Conservation (phyloP, 1,284 basidiomycete genomes). For the Boletus smithii region DNA sequence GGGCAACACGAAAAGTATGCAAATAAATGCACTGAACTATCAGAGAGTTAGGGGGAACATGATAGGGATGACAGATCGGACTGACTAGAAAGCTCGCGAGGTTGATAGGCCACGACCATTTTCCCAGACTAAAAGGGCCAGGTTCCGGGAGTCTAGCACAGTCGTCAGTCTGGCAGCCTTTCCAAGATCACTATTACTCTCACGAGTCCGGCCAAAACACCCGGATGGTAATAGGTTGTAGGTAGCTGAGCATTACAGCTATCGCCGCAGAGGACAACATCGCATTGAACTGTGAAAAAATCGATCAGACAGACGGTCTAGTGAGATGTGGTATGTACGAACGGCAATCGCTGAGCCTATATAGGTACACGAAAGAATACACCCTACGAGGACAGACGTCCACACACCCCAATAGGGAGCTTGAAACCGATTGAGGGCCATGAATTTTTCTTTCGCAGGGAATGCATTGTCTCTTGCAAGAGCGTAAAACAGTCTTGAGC, state of each 20-base stretch:
- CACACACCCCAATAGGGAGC: slow-evolving; percentile 57
- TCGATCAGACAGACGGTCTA: neutral
- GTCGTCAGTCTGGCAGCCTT: neutral
- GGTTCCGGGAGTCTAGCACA: slow-evolving; percentile 41
- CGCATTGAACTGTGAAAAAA: slow-evolving; percentile 47
- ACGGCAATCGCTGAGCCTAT: slow-evolving; percentile 56
- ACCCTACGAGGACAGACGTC: slow-evolving; percentile 52
- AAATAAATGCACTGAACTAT: slow-evolving; percentile 54
- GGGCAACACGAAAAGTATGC: slow-evolving; percentile 57
- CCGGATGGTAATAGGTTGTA: slow-evolving; percentile 56
- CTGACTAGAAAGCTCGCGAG: slow-evolving; percentile 45
- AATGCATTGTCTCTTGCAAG: slow-evolving; percentile 54
- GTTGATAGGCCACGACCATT: slow-evolving; percentile 54
- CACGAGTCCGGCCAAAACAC: slow-evolving; percentile 57
- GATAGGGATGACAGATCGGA: slow-evolving; percentile 1
- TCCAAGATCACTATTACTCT: slow-evolving; percentile 5
- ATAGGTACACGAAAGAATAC: slow-evolving; percentile 56
- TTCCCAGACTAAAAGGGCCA: slow-evolving; percentile 54
- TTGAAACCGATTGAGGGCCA: slow-evolving; percentile 51
- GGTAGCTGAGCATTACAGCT: slow-evolving; percentile 57
- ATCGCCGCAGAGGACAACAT: slow-evolving; percentile 56
- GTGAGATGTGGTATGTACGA: slow-evolving; percentile 18
- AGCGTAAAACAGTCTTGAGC: slow-evolving; percentile 55
- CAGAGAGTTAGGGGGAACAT: slow-evolving; percentile 1
- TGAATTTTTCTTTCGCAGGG: slow-evolving; percentile 45